Base-by-base conservation (phyloP, 306 rosid species). In the Geum urbanum region DNA sequence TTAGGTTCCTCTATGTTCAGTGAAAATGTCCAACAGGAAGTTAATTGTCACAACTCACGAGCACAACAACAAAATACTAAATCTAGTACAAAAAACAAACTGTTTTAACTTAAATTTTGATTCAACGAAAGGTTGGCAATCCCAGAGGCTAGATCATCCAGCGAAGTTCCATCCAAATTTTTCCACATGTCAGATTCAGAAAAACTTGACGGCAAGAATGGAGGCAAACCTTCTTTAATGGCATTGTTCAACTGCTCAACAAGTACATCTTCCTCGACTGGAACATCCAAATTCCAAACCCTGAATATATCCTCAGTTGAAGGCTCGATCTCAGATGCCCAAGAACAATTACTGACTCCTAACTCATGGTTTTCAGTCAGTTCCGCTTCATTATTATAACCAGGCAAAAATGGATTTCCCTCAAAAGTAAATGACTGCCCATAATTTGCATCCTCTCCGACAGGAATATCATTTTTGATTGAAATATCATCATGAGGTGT, bases 381-480 rank as follows among this genome's bases (percentile, higher is more conserved):
- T 74, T 74, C 66, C 52, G 49, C 2, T 39, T 76, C 84, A 54
- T 86, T 90, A 9, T 46, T 79, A 74, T 91, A 91, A 63, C 88
- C 87, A 35, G 92, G 96, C 75, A 80, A 77, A 79, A 91, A 88
- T 16, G 97, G 96, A 77, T 77, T 85, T 78, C 86, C 84, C 35
- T 18, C 59, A 62, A 82, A 82, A 71, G 77, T 67, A 63, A 58
- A 35, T 13, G 85, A 77, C 50, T 74, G 71, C 67, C 63, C 35
- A 58, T 69, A 48, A 39, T 27, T 77, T 5, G 6, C 19, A 32
- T 71, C 66, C 63, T 83, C 80, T 35, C 54, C 50, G 2, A 72
- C 43, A 0, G 60, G 56, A 77, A 55, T 72, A 52, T 64, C 72
- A 62, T 83, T 79, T 37, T 55, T 59, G 6, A 67, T 53, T 0